Conservation (phyloP, 768 basidiomycete species). For the Serendipita vermifera region DNA sequence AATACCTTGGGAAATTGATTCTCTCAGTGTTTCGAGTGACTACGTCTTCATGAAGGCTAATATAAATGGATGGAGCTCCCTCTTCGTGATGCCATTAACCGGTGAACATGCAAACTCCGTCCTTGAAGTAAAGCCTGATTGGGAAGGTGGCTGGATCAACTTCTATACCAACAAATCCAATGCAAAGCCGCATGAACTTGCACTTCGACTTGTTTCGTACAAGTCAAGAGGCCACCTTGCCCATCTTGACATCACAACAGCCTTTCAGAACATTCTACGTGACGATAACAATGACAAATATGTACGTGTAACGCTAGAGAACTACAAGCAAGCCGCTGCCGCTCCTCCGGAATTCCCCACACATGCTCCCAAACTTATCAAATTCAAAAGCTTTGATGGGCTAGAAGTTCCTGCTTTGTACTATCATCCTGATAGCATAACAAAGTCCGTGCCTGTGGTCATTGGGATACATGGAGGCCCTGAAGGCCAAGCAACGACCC, state of each 20-base stretch:
- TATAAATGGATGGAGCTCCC: conserved; percentile 27
- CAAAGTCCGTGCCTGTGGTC: conserved; percentile 23
- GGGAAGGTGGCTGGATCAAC: conserved; percentile 24
- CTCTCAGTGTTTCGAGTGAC: conserved; percentile 20
- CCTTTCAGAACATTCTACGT: conserved; percentile 16
- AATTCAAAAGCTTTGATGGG: conserved; percentile 31
- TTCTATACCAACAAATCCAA: conserved; percentile 26
- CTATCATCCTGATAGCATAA: conserved; percentile 26
- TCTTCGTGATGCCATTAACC: conserved; percentile 23
- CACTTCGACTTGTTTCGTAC: conserved; percentile 24
- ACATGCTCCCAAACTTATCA: conserved; percentile 25
- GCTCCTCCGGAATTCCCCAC: conserved; percentile 20
- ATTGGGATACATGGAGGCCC: conserved; percentile 33
- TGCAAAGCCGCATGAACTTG: conserved; percentile 25
- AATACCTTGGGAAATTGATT: conserved; percentile 25
- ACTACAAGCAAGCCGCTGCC: conserved; percentile 27
- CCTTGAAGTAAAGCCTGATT: conserved; percentile 23
- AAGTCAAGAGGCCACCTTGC: conserved; percentile 23
- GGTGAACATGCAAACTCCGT: conserved; percentile 23
- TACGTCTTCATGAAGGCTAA: conserved; percentile 28
- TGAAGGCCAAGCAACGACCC: conserved; percentile 26
- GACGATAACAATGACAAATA: conserved; percentile 21
- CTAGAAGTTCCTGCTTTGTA: conserved; percentile 31
- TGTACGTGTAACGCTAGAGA: conserved; percentile 20
- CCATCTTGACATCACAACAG: conserved; percentile 22